Evolutionary conservation across 139 green algal genomes (phyloP), one percentile per base, ranked within the genome.

Genomic region (Penium margaritaceum): DNA sequence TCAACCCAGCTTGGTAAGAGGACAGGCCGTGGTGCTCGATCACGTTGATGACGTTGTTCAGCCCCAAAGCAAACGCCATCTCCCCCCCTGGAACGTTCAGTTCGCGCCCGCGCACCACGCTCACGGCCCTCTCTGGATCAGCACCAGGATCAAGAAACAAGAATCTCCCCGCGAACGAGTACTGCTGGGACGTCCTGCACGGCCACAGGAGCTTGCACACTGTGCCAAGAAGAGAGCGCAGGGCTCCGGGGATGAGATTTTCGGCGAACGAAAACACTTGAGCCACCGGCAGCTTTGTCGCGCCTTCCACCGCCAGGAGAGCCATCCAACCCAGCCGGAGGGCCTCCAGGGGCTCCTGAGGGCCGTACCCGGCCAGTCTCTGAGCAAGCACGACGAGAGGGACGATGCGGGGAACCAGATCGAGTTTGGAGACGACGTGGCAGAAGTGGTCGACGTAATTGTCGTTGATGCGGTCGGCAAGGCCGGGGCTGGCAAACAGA

Each of bases 381-480:
- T 75, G 44, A 34, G 33, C 47, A 24, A 64, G 41, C 15, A 33
- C 70, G 14, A 77, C 39, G 15, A 77, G 32, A 5, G 70, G 70
- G n/a, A 77, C 32, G 17, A 77, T 69, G 21, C 38, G 35, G 19
- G 70, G 70, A 5, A 77, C 70, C 27, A 70, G 21, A 41, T 77
- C 70, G 41, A 60, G 24, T 19, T 70, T 77, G 38, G 70, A 69
- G 33, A 77, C 30, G 62, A 77, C 44, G 32, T 77, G 70, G 32
- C 43, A 36, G 39, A 61, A 77, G 15, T 60, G 30, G 17, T 77
- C 55, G 1, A 30, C 29, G 70, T 77, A 77, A 21, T 72, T 32
- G 17, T 62, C 36, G 30, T 77, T 77, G 33, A 77, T 77, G 36
- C 58, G 61, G 30, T 77, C 70, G 6, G 70, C 70, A 15, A 77